phyloP scores from a whole-genome alignment of 352 stramenopile species.

The Thalassiosira hispida region DNA sequence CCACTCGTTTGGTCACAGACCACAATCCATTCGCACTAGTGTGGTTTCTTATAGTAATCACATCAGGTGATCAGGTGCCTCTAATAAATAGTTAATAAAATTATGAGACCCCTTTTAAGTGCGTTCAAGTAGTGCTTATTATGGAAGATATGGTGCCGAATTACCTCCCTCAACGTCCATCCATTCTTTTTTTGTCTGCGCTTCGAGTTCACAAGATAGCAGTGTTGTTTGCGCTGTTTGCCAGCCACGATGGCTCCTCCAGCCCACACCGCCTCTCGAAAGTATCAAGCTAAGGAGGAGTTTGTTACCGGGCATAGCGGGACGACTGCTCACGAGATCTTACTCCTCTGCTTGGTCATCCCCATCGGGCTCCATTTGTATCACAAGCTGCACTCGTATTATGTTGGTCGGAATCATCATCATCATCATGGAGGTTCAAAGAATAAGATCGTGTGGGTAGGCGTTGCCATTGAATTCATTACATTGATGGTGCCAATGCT shows the following conservation, averaged over 20 bases:
- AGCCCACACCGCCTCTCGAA: slow-evolving; percentile 7
- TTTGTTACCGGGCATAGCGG: slow-evolving; percentile 81
- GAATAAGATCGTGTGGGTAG: background rate
- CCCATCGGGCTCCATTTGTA: slow-evolving; percentile 61
- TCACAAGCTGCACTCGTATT: slow-evolving; percentile 24
- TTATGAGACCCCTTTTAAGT: too few relatives aligned
- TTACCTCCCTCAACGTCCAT: too few relatives aligned
- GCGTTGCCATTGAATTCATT: slow-evolving; percentile 41
- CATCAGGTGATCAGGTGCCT: too few relatives aligned
- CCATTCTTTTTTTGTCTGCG: too few relatives aligned
- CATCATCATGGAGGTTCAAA: background rate
- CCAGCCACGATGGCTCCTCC: background rate
- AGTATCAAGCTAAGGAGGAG: slow-evolving; percentile 72
- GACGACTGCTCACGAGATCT: slow-evolving; percentile 64
- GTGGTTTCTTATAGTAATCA: too few relatives aligned
- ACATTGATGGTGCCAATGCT: slow-evolving; percentile 73
- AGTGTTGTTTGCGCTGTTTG: too few relatives aligned
- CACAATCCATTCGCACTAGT: too few relatives aligned
- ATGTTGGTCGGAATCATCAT: background rate
- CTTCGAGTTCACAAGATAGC: too few relatives aligned
- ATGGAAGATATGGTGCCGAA: too few relatives aligned
- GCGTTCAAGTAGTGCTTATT: too few relatives aligned
- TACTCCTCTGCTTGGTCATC: slow-evolving; percentile 64
- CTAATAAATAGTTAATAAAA: too few relatives aligned
- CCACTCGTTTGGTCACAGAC: too few relatives aligned